Base-by-base conservation (phyloP, 202 grass and related monocot genomes). In the Dendrocalamus latiflorus region DNA sequence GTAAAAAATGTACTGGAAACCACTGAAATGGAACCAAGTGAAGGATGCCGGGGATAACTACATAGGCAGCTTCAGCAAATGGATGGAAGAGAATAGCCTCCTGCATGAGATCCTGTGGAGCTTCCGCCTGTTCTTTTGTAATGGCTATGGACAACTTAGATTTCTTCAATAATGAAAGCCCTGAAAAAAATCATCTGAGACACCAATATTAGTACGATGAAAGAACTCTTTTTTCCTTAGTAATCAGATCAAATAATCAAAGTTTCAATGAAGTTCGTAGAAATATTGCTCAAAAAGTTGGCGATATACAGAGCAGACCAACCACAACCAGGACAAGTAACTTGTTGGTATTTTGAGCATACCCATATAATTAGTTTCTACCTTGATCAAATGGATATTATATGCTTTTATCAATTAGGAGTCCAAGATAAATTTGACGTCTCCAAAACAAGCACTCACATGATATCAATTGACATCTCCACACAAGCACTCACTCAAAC, bases 11-110 rank as follows among this genome's bases (percentile, higher is more conserved):
- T 41, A 39, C 45, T 66, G n/a, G 20, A 48, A 63, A 49, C 4
- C 39, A 79, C 75, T 72, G 24, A 83, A 55, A 80, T 70, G 70
- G 66, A 48, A 84, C 3, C 47, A 50, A 86, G 70, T 55, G 42
- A 81, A 84, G 36, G 78, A 70, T 65, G 45, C n/a, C 24, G 20
- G 3, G 13, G 58, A 16, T 80, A 85, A 98, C 95, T 70, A 89
- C 93, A 74, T 94, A 98, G 54, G 95, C 76, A 82, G 92, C 95
- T 90, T 98, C 90, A 71, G 92, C 92, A 86, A 93, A 98, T 88
- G 91, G 88, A 93, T 98, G 95, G 73, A 98, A 91, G 15, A 89
- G 66, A 79, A 86, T 17, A 80, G 92, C 92, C 49, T 94, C 90
- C 88, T 94, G 85, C 42, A 94, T 89, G 20, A 68, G 89, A 76